These are phyloP conservation scores for Coprinopsis sp. DNA, from an alignment of 768 basidiomycete species.

Conservation along the genomic window DNA sequence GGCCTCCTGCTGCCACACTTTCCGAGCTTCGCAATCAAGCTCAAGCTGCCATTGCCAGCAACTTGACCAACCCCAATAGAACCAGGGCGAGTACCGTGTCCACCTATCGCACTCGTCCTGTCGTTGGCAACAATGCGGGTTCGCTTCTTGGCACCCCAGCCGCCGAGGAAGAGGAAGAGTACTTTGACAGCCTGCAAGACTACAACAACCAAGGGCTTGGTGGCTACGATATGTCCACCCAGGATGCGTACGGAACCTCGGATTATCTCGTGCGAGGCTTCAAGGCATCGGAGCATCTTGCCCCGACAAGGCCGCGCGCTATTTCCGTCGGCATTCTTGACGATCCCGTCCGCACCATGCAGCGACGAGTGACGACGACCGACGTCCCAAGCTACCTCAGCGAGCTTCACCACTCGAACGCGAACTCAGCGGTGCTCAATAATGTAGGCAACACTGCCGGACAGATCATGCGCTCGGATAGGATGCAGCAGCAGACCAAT, in stretches of 20 bases:
- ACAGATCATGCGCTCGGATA: slow-evolving; percentile 64
- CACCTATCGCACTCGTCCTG: slow-evolving; percentile 72
- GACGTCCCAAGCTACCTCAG: slow-evolving; percentile 58
- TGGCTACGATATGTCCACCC: slow-evolving; percentile 54
- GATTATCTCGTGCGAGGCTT: slow-evolving; percentile 69
- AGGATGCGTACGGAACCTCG: slow-evolving; percentile 49
- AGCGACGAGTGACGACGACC: slow-evolving; percentile 51
- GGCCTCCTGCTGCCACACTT: slow-evolving; percentile 79
- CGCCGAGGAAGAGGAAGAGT: slow-evolving; percentile 74
- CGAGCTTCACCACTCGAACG: slow-evolving; percentile 44
- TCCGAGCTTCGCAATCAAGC: slow-evolving; percentile 86
- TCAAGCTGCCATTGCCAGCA: slow-evolving; percentile 84
- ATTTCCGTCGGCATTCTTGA: slow-evolving; percentile 88
- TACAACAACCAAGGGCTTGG: slow-evolving; percentile 56
- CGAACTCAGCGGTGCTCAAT: slow-evolving; percentile 33
- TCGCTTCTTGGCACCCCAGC: slow-evolving; percentile 62
- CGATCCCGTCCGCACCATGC: slow-evolving; percentile 67
- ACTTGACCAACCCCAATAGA: slow-evolving; percentile 73
- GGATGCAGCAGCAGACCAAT: slow-evolving; percentile 37
- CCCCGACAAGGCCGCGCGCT: slow-evolving; percentile 63
- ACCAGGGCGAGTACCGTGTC: slow-evolving; percentile 90
- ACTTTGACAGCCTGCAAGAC: slow-evolving; percentile 58
- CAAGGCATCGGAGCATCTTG: slow-evolving; percentile 69
- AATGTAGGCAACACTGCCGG: slow-evolving; percentile 40
- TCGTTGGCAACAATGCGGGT: slow-evolving; percentile 29